phyloP scores from a whole-genome alignment of 1,284 basidiomycete genomes.

The Coniferiporia weirii region DNA sequence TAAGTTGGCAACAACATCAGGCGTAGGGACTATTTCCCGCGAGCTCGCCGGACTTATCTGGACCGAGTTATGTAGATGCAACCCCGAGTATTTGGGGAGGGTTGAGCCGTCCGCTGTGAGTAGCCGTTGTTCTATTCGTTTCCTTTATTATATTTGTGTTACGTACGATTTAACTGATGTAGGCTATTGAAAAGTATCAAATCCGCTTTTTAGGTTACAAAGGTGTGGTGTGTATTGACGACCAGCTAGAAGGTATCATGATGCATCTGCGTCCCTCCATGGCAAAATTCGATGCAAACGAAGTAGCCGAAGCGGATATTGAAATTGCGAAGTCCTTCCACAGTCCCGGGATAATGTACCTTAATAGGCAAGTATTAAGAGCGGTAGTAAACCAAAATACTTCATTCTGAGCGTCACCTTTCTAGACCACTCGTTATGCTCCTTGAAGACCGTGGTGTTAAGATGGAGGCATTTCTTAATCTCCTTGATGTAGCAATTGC shows the following conservation, averaged over 20 bases:
- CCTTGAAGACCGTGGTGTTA: constrained; percentile 60
- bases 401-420: no score
- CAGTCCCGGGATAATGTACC: constrained; percentile 49
- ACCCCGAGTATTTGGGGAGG: constrained; percentile 30
- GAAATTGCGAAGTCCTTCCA: constrained; percentile 66
- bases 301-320: constrained; percentile 45
- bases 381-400: neutral
- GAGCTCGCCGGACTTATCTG: constrained; percentile 55
- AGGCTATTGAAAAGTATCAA: constrained; percentile 48
- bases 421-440: constrained; percentile 63
- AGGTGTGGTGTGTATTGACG: constrained; percentile 66
- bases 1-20: neutral
- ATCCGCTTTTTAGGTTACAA: constrained; percentile 76
- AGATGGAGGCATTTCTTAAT: constrained; percentile 44
- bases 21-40: constrained; percentile 60
- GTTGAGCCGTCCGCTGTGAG: constrained; percentile 57
- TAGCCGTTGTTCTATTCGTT: constrained; percentile 12
- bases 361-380: constrained; percentile 49
- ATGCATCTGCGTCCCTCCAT: constrained; percentile 68
- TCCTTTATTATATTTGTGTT: neutral
- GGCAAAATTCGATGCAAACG: constrained; percentile 62
- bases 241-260: constrained; percentile 42
- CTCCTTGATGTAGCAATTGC: constrained; percentile 53
- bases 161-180: no score
- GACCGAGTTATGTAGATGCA: constrained; percentile 42